phyloP scores from a whole-genome alignment of 139 green algal species.

The Micromonas commoda region DNA sequence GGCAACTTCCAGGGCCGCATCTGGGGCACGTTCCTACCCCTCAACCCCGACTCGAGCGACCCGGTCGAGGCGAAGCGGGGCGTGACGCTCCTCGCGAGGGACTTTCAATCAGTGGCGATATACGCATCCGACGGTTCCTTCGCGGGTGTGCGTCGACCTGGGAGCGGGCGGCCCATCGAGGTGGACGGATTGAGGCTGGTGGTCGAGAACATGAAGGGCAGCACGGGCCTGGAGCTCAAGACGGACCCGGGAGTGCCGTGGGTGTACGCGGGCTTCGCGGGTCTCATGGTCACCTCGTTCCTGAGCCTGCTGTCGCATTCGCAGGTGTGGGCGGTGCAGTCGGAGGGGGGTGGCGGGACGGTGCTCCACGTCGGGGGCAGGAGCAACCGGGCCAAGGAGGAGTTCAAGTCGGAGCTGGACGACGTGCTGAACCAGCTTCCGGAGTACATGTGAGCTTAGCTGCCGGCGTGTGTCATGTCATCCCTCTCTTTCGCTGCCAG shows the following conservation, averaged over 20 bases:
- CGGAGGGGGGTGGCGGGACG: not conserved
- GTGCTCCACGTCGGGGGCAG: constrained; percentile 13
- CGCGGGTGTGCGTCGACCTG: constrained; percentile 80
- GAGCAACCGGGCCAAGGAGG: constrained; percentile 18
- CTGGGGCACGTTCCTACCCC: constrained; percentile 40
- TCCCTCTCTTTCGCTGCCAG: not conserved
- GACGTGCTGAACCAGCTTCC: constrained; percentile 8
- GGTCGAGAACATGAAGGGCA: constrained; percentile 48
- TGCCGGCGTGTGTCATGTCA: not conserved
- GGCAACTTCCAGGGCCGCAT: constrained; percentile 24
- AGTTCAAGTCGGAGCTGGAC: constrained; percentile 17
- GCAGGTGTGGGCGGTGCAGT: constrained; percentile 23
- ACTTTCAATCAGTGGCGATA: constrained; percentile 81
- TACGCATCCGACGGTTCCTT: constrained; percentile 88
- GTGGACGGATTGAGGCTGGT: constrained; percentile 79
- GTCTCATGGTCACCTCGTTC: constrained; percentile 89
- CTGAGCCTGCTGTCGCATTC: constrained; percentile 91
- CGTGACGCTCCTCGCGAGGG: constrained; percentile 70
- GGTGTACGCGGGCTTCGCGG: constrained; percentile 87
- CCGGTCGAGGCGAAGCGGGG: constrained; percentile 20
- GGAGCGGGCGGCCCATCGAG: constrained; percentile 68
- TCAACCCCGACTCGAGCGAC: not conserved
- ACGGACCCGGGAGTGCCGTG: constrained; percentile 86
- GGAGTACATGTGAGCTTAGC: constrained; percentile 16
- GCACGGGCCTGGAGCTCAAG: constrained; percentile 55